Evolutionary conservation across 768 basidiomycete species (phyloP), one percentile per base, ranked within the genome.

Genomic region (Mycena chlorophos): DNA sequence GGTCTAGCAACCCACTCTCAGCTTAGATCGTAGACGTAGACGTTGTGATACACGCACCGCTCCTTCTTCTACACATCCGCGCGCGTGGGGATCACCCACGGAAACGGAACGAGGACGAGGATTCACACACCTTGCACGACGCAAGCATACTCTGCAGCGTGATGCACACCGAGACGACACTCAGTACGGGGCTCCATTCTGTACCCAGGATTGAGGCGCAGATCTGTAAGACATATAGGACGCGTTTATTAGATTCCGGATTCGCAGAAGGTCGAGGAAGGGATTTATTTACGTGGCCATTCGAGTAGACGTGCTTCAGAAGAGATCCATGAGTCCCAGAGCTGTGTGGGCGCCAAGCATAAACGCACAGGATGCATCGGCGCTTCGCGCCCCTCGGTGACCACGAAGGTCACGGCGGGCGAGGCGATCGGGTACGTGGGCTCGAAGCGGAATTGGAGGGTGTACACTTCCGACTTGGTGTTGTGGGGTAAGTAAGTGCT

Each of bases 111-210:
- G 40, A 39, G 51, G 26, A 26, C 30, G 26, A 26, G 14, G 16
- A 39, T 16, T n/a, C 43, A 55, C 60, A 43, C 58, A 89, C 91
- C 85, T 91, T 94, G 83, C 89, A 92, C 5, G 89, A 91, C 22
- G 91, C 93, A 54, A 95, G 79, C 93, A 95, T 95, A 65, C 89
- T 91, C 73, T 94, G 93, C 45, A 95, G 71, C 3, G 92, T 94
- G 17, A 93, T 82, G 64, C 90, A 93, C 39, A 94, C 84, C 2
- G 89, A 81, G 25, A 86, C 77, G 20, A 91, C 90, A 57, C 87
- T 91, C 59, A 93, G 72, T n/a, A 92, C 90, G 0, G 91, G 92
- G 10, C 89, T 91, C 91, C 91, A 94, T 61, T 93, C 92, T 63
- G 81, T 88, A 25, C 91, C 93, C 6, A 95, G 82, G 54, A 95